Percentiles rank a stretch among this genome's conserved stretches.
phyloP scores from a whole-genome alignment of 75 land plant genomes.

The Adiantum capillusveneris region DNA sequence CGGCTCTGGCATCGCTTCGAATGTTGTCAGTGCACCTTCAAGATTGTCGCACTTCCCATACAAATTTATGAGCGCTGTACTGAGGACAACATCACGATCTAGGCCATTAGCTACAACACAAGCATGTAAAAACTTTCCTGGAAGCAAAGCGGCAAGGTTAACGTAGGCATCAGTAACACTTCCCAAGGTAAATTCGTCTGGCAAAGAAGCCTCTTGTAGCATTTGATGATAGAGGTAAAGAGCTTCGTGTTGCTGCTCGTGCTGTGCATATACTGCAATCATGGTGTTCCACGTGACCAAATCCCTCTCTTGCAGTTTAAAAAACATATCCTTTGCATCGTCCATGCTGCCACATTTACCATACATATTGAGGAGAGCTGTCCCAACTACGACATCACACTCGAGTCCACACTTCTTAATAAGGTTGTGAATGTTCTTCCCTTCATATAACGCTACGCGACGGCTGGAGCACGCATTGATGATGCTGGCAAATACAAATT shows the following conservation, averaged over 20 bases:
- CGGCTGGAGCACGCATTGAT: slow-evolving; percentile 5
- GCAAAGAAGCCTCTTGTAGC: slow-evolving; percentile 11
- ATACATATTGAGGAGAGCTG: slow-evolving; percentile 26
- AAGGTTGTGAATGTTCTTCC: slow-evolving; percentile 11
- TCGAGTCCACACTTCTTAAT: slow-evolving; percentile 11
- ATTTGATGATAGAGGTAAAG: slow-evolving; percentile 19
- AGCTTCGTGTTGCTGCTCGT: slow-evolving; percentile 22
- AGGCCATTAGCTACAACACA: slow-evolving; percentile 25
- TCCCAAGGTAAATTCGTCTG: slow-evolving; percentile 34
- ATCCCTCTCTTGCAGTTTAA: slow-evolving; percentile 10
- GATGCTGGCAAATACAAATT: slow-evolving; percentile 1
- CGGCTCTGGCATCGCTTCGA: slow-evolving; percentile 29
- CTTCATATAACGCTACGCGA: neutral
- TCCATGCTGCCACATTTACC: slow-evolving; percentile 16
- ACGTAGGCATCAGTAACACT: slow-evolving; percentile 34
- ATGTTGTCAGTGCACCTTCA: slow-evolving; percentile 26
- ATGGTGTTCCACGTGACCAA: slow-evolving; percentile 21
- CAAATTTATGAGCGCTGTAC: slow-evolving; percentile 46
- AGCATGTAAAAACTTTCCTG: slow-evolving; percentile 42
- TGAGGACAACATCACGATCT: slow-evolving; percentile 30
- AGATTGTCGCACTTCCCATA: slow-evolving; percentile 39
- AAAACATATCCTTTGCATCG: slow-evolving; percentile 17
- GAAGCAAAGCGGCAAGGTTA: slow-evolving; percentile 8
- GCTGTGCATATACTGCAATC: slow-evolving; percentile 34
- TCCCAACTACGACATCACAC: slow-evolving; percentile 15